Evolutionary conservation across 148 eudicot species (phyloP).

Genomic region (Mesembryanthemum crystallinum): DNA sequence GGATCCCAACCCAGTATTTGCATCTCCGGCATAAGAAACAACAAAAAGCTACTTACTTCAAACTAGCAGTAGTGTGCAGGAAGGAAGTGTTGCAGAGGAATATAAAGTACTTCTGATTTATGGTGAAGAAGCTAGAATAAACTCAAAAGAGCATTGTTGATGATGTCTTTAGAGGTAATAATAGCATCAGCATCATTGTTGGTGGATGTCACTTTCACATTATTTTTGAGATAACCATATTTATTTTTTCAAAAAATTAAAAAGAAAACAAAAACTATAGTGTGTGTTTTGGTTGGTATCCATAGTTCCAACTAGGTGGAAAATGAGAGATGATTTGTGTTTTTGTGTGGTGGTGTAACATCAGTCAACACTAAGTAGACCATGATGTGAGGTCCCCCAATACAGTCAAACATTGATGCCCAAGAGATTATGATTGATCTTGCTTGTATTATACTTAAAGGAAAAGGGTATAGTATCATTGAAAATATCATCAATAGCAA

Average conservation of each 20-base stretch:
- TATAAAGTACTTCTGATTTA: too few species aligned
- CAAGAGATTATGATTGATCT: slow-evolving; percentile 3
- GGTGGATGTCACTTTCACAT: slow-evolving; percentile 13
- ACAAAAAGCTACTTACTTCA: background rate
- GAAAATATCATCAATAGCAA: background rate
- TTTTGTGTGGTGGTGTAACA: slow-evolving; percentile 15
- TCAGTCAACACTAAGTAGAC: slow-evolving; percentile 17
- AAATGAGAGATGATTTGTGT: background rate
- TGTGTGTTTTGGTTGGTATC: background rate
- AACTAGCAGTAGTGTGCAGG: too few species aligned
- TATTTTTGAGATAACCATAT: background rate
- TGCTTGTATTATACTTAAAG: slow-evolving; percentile 10
- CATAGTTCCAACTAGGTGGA: background rate
- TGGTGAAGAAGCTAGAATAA: too few species aligned
- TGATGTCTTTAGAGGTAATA: background rate
- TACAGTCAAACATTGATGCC: slow-evolving; percentile 5
- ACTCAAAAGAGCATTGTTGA: background rate
- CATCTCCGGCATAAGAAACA: background rate
- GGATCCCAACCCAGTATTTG: slow-evolving; percentile 16
- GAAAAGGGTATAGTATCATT: background rate
- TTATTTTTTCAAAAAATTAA: background rate
- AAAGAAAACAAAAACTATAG: background rate
- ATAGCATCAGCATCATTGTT: slow-evolving; percentile 2
- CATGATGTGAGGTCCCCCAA: slow-evolving; percentile 1
- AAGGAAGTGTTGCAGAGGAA: too few species aligned